phyloP scores from a whole-genome alignment of 495 filamentous ascomycete genomes.

The Aspergillus mulundensis region DNA sequence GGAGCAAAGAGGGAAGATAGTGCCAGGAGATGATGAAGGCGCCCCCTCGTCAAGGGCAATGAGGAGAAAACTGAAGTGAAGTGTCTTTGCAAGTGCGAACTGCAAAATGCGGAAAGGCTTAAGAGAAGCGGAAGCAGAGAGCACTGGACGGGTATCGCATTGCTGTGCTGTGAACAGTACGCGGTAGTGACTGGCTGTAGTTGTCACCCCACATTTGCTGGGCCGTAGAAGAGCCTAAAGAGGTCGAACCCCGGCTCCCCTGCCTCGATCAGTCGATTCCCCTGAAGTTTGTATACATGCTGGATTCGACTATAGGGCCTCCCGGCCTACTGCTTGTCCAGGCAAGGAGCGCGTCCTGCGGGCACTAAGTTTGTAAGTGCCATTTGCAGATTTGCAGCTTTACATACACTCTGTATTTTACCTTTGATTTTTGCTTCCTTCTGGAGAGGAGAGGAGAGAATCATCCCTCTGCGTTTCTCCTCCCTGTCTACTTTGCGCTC shows the following conservation, averaged over 20 bases:
- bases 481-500: no score
- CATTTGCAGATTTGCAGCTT: background rate
- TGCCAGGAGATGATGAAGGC: background rate
- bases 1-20: background rate
- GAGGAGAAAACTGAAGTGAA: background rate
- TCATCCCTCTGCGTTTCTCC: no score
- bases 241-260: no score
- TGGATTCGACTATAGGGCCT: background rate
- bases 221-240: background rate
- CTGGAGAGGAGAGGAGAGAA: background rate
- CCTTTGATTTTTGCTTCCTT: background rate
- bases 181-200: background rate
- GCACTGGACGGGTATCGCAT: background rate
- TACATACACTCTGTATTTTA: background rate
- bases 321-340: background rate
- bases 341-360: constrained; percentile 2
- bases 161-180: background rate
- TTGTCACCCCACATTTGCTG: constrained; percentile 13
- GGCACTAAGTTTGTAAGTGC: background rate
- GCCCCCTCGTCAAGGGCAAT: background rate
- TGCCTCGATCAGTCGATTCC: no score
- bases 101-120: background rate
- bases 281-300: constrained; percentile 12
- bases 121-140: background rate
- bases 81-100: background rate